A percentile compares a stretch with the other conserved stretches of the same genome.
Conservation (phyloP, 768 basidiomycete species). For the Tulasnella sp. region DNA sequence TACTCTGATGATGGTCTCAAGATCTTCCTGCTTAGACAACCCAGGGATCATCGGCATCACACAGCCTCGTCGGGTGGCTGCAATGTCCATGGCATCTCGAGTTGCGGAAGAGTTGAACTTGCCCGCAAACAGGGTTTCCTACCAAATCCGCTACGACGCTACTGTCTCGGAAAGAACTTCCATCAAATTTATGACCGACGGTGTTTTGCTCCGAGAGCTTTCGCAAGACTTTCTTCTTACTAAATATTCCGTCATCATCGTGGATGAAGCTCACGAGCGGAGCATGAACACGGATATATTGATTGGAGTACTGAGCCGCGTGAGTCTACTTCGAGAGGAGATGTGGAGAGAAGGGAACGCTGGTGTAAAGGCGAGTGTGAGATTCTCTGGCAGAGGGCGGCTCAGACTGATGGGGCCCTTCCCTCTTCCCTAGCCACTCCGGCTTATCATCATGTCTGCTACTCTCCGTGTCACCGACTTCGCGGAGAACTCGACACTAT, state of each 20-base stretch:
- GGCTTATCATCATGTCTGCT: slow-evolving; percentile 97
- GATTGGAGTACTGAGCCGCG: slow-evolving; percentile 92
- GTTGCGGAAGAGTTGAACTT: slow-evolving; percentile 91
- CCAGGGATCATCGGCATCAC: slow-evolving; percentile 98
- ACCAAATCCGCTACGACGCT: slow-evolving; percentile 96
- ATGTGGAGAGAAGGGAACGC: slow-evolving; percentile 77
- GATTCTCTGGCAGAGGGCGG: neutral
- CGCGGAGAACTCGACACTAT: slow-evolving; percentile 73
- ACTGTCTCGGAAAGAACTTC: slow-evolving; percentile 82
- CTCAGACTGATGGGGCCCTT: neutral
- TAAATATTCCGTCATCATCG: slow-evolving; percentile 89
- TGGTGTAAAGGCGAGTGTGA: slow-evolving; percentile 50
- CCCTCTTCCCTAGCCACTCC: slow-evolving; percentile 55
- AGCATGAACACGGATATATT: slow-evolving; percentile 98
- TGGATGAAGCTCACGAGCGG: slow-evolving; percentile 97
- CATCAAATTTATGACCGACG: slow-evolving; percentile 99
- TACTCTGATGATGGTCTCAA: slow-evolving; percentile 8
- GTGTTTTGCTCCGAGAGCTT: slow-evolving; percentile 88
- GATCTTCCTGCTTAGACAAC: slow-evolving; percentile 52
- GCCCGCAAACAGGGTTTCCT: slow-evolving; percentile 73
- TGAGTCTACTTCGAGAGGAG: slow-evolving; percentile 79
- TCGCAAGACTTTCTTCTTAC: slow-evolving; percentile 88
- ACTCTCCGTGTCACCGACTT: slow-evolving; percentile 93
- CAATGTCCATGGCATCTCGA: slow-evolving; percentile 89
- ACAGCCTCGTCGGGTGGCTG: slow-evolving; percentile 94